Conservation (phyloP, 1,284 basidiomycete genomes). For the Inonotus hispidus region DNA sequence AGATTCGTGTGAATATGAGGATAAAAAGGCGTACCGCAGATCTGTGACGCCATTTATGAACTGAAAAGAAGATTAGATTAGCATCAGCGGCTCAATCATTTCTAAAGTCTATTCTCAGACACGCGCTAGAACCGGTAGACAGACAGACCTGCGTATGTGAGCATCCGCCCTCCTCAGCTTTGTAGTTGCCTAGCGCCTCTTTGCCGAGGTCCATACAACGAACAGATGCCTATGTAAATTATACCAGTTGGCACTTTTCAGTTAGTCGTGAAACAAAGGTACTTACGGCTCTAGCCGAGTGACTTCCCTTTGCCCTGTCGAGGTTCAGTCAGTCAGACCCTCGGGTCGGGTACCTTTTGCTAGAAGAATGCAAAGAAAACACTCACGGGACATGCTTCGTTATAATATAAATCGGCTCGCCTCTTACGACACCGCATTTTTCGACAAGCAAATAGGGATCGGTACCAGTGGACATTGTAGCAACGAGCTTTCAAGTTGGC, state of each 20-base stretch:
- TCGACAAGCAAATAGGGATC: conserved; percentile 37
- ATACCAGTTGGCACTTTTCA: no score
- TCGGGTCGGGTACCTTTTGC: not conserved
- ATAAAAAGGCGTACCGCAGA: conserved; percentile 29
- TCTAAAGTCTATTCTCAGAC: conserved; percentile 9
- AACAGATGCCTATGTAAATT: conserved; percentile 37
- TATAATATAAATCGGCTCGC: conserved; percentile 39
- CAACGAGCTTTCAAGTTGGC: not conserved
- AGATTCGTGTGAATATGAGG: not conserved
- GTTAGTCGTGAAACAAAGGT: not conserved
- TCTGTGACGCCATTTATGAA: conserved; percentile 38
- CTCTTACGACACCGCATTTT: conserved; percentile 36
- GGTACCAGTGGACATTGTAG: conserved; percentile 27
- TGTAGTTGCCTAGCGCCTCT: conserved; percentile 37
- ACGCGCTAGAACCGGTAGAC: conserved; percentile 1
- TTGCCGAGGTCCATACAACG: conserved; percentile 38
- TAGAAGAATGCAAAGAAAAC: not conserved
- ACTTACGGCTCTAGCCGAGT: conserved; percentile 14
- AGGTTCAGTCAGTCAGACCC: not conserved
- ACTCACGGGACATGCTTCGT: conserved; percentile 40
- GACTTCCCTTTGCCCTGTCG: conserved; percentile 10
- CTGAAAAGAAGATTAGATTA: conserved; percentile 23
- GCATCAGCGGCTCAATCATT: conserved; percentile 16
- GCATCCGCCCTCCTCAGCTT: conserved; percentile 36
- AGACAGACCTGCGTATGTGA: conserved; percentile 37